These are phyloP conservation scores for Populus alba DNA, from an alignment of 345 rosid genomes.

Conservation along the genomic window DNA sequence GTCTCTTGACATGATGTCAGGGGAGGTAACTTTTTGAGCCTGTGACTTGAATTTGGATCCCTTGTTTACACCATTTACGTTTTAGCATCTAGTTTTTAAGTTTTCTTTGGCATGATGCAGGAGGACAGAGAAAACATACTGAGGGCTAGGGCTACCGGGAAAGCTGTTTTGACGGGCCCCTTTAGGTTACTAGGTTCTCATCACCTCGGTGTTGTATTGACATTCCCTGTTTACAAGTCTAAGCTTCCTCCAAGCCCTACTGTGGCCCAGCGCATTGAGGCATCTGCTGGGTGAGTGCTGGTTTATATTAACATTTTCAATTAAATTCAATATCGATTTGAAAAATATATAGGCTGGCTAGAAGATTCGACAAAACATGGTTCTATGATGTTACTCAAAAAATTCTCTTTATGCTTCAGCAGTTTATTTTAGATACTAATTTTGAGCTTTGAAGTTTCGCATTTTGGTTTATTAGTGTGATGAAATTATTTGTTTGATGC, in stretches of 20 bases:
- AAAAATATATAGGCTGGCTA: background rate
- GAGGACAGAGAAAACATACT: conserved; percentile 93
- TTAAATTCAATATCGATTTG: background rate
- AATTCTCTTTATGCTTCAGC: background rate
- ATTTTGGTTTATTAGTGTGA: background rate
- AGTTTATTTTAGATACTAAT: background rate
- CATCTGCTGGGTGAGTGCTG: conserved; percentile 80
- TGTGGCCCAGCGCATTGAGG: conserved; percentile 62
- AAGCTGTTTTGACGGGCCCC: conserved; percentile 92
- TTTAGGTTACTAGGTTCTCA: conserved; percentile 84
- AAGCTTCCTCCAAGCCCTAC: conserved; percentile 71
- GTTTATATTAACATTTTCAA: background rate
- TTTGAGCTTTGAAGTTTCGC: background rate
- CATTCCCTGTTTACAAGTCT: conserved; percentile 92
- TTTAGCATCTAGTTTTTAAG: background rate
- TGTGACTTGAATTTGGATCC: background rate
- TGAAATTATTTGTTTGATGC: background rate
- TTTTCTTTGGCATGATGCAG: conserved; percentile 36
- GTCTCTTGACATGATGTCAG: conserved; percentile 99
- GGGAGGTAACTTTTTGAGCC: conserved; percentile 57
- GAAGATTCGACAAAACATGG: background rate
- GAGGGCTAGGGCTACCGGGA: conserved; percentile 85
- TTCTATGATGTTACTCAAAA: background rate
- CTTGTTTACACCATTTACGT: background rate
- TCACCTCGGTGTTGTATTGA: conserved; percentile 96